Percentiles rank a stretch among this genome's conserved stretches.
Conservation (phyloP, 2,329 filamentous ascomycete genomes). For the Harringtonia lauricola region DNA sequence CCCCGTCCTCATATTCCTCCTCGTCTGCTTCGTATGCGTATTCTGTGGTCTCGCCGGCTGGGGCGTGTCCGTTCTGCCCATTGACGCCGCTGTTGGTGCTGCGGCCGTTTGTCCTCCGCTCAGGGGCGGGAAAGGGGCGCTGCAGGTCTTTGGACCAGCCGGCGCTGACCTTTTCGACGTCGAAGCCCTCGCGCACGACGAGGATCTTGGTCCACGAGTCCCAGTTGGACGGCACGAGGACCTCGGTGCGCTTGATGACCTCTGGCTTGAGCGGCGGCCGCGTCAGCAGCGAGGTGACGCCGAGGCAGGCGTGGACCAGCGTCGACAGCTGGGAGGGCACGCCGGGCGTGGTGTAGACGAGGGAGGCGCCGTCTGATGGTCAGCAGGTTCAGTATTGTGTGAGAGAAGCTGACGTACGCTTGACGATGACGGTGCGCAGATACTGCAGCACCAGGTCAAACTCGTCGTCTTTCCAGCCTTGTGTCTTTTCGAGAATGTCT, state of each 20-base stretch:
- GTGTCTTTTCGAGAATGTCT: slow-evolving; percentile 77
- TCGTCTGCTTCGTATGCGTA: not conserved
- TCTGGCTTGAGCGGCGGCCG: slow-evolving; percentile 75
- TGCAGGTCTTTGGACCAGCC: slow-evolving; percentile 82
- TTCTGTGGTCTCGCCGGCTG: not conserved
- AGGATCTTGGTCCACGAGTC: slow-evolving; percentile 97
- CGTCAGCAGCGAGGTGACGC: slow-evolving; percentile 74
- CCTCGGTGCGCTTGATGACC: slow-evolving; percentile 87
- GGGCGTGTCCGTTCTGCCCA: not conserved
- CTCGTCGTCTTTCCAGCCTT: slow-evolving; percentile 89
- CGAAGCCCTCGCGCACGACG: slow-evolving; percentile 81
- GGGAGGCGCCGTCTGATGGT: slow-evolving; percentile 61
- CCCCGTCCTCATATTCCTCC: slow-evolving; percentile 2
- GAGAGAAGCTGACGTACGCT: slow-evolving; percentile 46
- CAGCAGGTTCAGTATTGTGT: slow-evolving; percentile 11
- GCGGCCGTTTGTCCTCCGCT: not conserved
- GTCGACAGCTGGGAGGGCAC: slow-evolving; percentile 66
- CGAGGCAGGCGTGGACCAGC: slow-evolving; percentile 74
- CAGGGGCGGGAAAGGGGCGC: slow-evolving; percentile 34
- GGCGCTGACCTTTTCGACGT: slow-evolving; percentile 75
- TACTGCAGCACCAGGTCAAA: slow-evolving; percentile 96
- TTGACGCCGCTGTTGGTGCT: not conserved
- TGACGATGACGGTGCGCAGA: slow-evolving; percentile 77
- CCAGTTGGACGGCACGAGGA: slow-evolving; percentile 92
- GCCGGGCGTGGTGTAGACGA: slow-evolving; percentile 75